phyloP scores from a whole-genome alignment of 176 grass and related monocot species.

The Pontederia crassipes region DNA sequence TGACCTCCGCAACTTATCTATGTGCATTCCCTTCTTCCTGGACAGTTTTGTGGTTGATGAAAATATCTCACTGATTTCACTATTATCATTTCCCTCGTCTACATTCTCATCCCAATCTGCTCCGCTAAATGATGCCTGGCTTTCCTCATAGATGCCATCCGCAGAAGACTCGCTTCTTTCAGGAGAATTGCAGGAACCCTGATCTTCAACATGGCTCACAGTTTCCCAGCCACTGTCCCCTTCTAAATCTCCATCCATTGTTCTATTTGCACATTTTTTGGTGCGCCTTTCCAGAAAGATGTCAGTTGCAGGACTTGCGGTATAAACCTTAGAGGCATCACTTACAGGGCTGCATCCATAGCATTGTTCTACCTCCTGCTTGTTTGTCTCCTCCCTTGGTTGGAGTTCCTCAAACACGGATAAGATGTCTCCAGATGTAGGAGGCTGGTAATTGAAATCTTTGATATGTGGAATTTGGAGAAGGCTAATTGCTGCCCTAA shows the following conservation, averaged over 20 bases:
- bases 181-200: slow-evolving; percentile 48
- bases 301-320: slow-evolving; percentile 50
- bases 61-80: slow-evolving; percentile 56
- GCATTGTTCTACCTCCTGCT: slow-evolving; percentile 6
- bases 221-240: slow-evolving; percentile 55
- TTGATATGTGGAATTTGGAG: slow-evolving; percentile 34
- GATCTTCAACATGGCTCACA: slow-evolving; percentile 45
- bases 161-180: slow-evolving; percentile 55
- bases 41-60: slow-evolving; percentile 23
- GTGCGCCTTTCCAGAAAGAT: slow-evolving; percentile 32
- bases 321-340: slow-evolving; percentile 39
- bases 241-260: slow-evolving; percentile 19
- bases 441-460: slow-evolving; percentile 51
- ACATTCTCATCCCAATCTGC: slow-evolving; percentile 52
- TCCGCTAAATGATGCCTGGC: slow-evolving; percentile 18
- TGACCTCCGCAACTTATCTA: slow-evolving; percentile 52
- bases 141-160: slow-evolving; percentile 27
- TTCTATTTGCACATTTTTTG: slow-evolving; percentile 30
- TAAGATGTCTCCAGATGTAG: slow-evolving; percentile 43
- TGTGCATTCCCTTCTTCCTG: slow-evolving; percentile 35
- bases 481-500: slow-evolving; percentile 38
- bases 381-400: slow-evolving; percentile 32
- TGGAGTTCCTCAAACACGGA: slow-evolving; percentile 53
- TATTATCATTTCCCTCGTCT: slow-evolving; percentile 30
- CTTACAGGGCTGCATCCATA: slow-evolving; percentile 18